Evolutionary conservation across 2,329 filamentous ascomycete species (phyloP), one percentile per base, ranked within the genome.

Genomic region (Cladophialophora carrionii): DNA sequence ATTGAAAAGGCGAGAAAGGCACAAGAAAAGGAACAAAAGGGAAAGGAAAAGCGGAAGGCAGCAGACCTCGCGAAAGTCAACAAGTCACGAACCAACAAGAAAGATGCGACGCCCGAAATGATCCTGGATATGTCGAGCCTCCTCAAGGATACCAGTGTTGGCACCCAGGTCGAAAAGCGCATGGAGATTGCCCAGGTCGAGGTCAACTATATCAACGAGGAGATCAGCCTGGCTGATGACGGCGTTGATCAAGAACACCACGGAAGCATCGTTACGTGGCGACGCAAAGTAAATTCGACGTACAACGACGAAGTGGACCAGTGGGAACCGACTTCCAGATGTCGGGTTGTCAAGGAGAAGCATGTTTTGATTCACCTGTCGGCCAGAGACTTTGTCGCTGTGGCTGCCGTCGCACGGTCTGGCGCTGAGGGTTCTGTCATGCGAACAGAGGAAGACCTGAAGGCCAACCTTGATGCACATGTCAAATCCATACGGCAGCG

Each of bases 31-130:
- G 86, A 87, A 62, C 81, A 85, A 57, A 89, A 85, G 68, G 83
- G 82, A 0, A 77, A 79, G 6, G 86, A 91, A 69, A 91, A 88
- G 71, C 84, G 88, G 68, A 80, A 81, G 2, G 86, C 85, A 10
- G 84, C 85, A 6, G 88, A 90, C 7, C 77, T 93, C 24, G 86
- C 86, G 2, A 87, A 90, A 68, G 89, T 87, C 49, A 94, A 94
- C 76, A 91, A 89, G 72, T 78, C 88, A 9, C 86, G 87, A 58
- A 87, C 85, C 0, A 87, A 92, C 77, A 92, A 91, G 77, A 91
- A 90, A 70, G 79, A 87, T 0, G 89, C 90, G 0, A 85, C 87
- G 0, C 84, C 84, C 0, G 90, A 95, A 75, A 94, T 95, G 90
- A 88, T 94, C 57, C 82, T 92, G 1, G 85, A 91, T 70, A 78